These are phyloP conservation scores for Cyclanthera cordifolia DNA, from an alignment of 306 rosid species.

Conservation along the genomic window DNA sequence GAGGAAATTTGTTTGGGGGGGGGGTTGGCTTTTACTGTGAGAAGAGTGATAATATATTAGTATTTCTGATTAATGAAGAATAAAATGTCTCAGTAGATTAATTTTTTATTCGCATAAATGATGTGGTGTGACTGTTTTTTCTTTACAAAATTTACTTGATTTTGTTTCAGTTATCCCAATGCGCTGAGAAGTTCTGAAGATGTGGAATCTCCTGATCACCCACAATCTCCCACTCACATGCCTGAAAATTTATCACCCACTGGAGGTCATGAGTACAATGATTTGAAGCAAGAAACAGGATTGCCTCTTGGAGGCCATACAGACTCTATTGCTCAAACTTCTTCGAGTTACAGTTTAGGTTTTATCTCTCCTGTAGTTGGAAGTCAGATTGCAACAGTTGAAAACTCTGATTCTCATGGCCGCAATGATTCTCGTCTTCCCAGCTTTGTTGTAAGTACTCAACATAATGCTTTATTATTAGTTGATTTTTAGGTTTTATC, in stretches of 20 bases:
- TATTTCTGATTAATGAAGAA: background rate
- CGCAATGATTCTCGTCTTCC: conserved; percentile 66
- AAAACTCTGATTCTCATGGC: conserved; percentile 71
- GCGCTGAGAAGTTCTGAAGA: conserved; percentile 36
- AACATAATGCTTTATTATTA: conserved; percentile 8
- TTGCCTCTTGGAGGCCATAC: conserved; percentile 66
- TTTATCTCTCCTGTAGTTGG: conserved; percentile 66
- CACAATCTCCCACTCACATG: conserved; percentile 41
- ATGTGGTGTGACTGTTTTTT: background rate
- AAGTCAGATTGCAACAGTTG: conserved; percentile 59
- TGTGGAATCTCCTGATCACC: conserved; percentile 54
- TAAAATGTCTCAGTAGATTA: background rate
- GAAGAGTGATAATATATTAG: background rate
- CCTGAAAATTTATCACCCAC: conserved; percentile 46
- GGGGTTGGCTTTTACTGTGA: background rate
- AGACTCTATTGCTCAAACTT: conserved; percentile 41
- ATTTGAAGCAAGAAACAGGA: conserved; percentile 52
- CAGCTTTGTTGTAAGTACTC: conserved; percentile 58
- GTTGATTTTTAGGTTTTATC: background rate
- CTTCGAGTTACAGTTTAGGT: conserved; percentile 61
- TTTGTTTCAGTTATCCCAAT: conserved; percentile 41
- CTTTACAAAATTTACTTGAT: conserved; percentile 13
- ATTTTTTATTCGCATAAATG: background rate
- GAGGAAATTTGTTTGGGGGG: background rate
- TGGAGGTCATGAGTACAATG: conserved; percentile 49